phyloP scores from a whole-genome alignment of 805 yeast genomes.

The Blastobotrys attinorum region DNA sequence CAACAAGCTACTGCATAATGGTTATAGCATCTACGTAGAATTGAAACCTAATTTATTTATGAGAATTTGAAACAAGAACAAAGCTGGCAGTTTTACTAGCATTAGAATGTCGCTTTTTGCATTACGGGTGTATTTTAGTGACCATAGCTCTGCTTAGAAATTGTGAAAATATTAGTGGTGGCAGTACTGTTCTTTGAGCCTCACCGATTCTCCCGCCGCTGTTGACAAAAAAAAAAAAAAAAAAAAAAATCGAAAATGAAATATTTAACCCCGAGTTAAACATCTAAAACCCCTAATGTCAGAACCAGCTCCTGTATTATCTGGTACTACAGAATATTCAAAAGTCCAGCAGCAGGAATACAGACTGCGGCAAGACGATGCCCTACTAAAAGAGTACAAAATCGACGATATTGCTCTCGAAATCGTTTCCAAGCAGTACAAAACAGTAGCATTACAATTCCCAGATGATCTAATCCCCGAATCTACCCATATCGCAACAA shows the following conservation, averaged over 20 bases:
- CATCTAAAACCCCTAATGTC: too few species aligned
- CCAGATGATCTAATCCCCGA: constrained; percentile 78
- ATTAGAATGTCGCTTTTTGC: too few species aligned
- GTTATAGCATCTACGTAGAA: background rate
- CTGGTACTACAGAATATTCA: constrained; percentile 63
- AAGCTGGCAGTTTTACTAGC: too few species aligned
- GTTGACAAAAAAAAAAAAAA: background rate
- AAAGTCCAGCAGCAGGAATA: constrained; percentile 29
- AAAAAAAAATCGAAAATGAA: too few species aligned
- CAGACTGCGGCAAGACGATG: constrained; percentile 12
- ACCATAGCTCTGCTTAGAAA: too few species aligned
- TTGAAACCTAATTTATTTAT: background rate
- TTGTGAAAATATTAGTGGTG: too few species aligned
- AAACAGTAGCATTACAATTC: constrained; percentile 73
- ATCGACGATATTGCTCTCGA: constrained; percentile 39
- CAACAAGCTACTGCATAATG: too few species aligned
- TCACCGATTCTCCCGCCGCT: too few species aligned
- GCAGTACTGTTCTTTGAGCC: too few species aligned
- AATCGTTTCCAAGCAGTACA: constrained; percentile 34
- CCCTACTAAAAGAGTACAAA: constrained; percentile 47
- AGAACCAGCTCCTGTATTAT: constrained; percentile 58
- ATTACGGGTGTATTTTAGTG: too few species aligned
- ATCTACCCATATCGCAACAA: constrained; percentile 58
- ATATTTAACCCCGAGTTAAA: too few species aligned
- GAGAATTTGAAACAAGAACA: background rate